Evolutionary conservation across 495 filamentous ascomycete species (phyloP), one percentile per base, ranked within the genome.

Genomic region (Xylaria cubensis): DNA sequence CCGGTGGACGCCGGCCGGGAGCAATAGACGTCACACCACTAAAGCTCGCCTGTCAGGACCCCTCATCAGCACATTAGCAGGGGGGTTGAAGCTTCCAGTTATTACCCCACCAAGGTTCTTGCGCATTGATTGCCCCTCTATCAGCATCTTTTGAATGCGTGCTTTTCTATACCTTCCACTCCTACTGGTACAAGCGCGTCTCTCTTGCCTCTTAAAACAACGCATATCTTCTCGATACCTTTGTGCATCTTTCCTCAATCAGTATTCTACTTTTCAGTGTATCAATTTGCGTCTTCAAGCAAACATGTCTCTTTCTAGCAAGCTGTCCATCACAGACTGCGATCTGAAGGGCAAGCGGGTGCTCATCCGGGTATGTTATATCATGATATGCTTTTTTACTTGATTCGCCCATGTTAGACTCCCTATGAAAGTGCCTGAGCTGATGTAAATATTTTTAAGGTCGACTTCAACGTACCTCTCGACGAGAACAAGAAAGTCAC

Each of bases 401-500:
- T 3, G 9, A 1, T 67, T 51, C 29, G 6, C 19, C 15, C 48
- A 46, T 39, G 15, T 8, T 61, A 44, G 61, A 34, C 10, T 72
- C 70, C 17, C 6, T n/a, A 46, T 36, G 7, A 9, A n/a, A 55
- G 55, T 24, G n/a, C 13, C 29, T 50, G 62, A 61, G 67, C 73
- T 78, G 55, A 79, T 70, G 17, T 24, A 17, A 26, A 21, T 34
- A 13, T 13, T 12, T n/a, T 17, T 55, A 78, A 98, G 95, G 95
- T 99, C 76, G 96, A 99, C 87, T 99, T 99, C 90, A 99, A 99
- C 85, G 96, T 99, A 64, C 96, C 96, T 74, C 93, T 98, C 80
- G 93, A 98, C 80, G 88, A 86, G 74, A 85, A 94, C 72, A 92
- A 92, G 87, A 94, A 95, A n/a, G 88, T 98, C 81, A 98, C 96